Evolutionary conservation across 306 rosid species (phyloP), one percentile per base, ranked within the genome.

Genomic region (Trifolium subterraneum): DNA sequence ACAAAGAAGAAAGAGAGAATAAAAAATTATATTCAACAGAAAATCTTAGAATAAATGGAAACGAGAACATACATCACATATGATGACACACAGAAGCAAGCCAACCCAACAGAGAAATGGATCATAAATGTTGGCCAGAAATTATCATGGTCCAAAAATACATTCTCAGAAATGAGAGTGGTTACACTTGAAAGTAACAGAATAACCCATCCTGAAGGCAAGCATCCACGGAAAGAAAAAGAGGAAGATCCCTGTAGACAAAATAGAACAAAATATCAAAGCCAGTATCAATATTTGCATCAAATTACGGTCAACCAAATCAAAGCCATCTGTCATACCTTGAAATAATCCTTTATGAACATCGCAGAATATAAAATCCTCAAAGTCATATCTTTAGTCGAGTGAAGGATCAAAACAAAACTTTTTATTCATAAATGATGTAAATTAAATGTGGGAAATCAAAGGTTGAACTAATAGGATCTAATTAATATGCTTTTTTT

Each of bases 161-260:
- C 22, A 74, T 84, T 90, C 90, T 94, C 99, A 1, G 97, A 90
- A 80, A 88, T 78, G 31, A 80, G 79, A 16, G 96, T 91, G 76
- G 76, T 77, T 72, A 90, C 45, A 8, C 93, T 88, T 22, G 97
- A 90, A 82, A 88, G 78, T 76, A 92, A 72, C 58, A 92, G 58
- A 74, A 79, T 70, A 68, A 55, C 78, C 95, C 95, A 90, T 77
- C 99, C 99, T 2, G 90, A 86, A 67, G 99, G 99, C 86, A 92
- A 67, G 84, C 99, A 94, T 74, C 83, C 66, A 68, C 25, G 13
- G 75, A 94, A 94, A 64, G 95, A 88, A 74, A 94, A 92, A 5
- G 92, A 60, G 48, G 90, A 78, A 70, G 92, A 82, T 70, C 79
- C 93, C 99, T 94, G 92, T 71, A 72, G 78, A 62, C 36, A 68